Evolutionary conservation across 108 stramenopile species (phyloP), one percentile per base, ranked within the genome.

Genomic region (Nitzschia putrida): DNA sequence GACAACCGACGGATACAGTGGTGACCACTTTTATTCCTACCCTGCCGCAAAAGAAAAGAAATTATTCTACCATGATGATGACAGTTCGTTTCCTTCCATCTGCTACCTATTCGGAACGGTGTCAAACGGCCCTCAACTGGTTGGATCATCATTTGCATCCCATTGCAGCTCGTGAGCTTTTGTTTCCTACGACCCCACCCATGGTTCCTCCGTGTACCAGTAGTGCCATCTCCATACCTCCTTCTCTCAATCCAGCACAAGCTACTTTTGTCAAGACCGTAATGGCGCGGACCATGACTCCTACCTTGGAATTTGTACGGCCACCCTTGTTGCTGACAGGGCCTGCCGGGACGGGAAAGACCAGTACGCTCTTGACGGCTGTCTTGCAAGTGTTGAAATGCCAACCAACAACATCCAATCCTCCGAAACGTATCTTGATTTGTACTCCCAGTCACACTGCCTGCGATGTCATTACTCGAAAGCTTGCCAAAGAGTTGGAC

Each of bases 371-470:
- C 14, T 60, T 88, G 57, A 49, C 60, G 10, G 74, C 79, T 0
- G 73, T 91, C 53, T 61, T 68, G 0, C 73, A 83, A 58, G 68
- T 77, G 14, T 56, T 87, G 43, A 21, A 49, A 26, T 50, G 43
- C 13, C 14, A 64, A 18, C 29, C 9, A 44, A 29, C 25, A 11
- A 50, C 47, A 16, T n/a, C n/a, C n/a, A 52, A 22, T 14, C 53
- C n/a, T 44, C 22, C 22, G 45, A 70, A 51, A 7, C 57, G 60
- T 4, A 83, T 88, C 10, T 72, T 90, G 52, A 66, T 91, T 8
- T 91, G 89, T 54, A 80, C 85, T 24, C 89, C 89, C 21, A 80
- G 78, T 47, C 89, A 91, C 69, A 84, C 89, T 12, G 89, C 89
- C 20, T 79, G 78, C 34, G 84, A 91, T 67, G 87, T 88, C 40